Evolutionary conservation across 2,329 filamentous ascomycete genomes (phyloP).

Genomic region (Neofusicoccum kwambonambiense): DNA sequence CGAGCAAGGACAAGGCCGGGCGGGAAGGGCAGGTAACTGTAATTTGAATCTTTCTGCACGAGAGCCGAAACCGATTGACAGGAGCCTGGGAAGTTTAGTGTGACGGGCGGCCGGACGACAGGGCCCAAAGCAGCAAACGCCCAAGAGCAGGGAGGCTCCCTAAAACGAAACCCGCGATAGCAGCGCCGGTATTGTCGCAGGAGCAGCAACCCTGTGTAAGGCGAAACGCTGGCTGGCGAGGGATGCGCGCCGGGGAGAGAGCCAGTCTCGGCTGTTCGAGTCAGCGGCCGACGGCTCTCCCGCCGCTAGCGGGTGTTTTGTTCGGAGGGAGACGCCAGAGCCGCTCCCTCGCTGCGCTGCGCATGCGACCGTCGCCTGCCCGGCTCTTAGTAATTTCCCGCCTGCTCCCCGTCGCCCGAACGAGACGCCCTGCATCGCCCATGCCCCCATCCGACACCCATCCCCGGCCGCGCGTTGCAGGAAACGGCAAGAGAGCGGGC

Average conservation of each 20-base stretch:
- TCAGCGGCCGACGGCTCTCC: background rate
- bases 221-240: background rate
- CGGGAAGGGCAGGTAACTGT: no score
- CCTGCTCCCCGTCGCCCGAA: background rate
- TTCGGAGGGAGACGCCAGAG: background rate
- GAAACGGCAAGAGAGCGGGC: no score
- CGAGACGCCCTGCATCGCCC: background rate
- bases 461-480: no score
- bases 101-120: background rate
- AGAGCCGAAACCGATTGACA: background rate
- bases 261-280: no score
- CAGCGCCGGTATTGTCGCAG: background rate
- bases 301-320: conserved; percentile 12
- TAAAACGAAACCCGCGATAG: background rate
- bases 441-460: background rate
- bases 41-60: background rate
- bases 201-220: background rate
- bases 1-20: no score
- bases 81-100: background rate
- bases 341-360: background rate
- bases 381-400: no score
- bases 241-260: no score
- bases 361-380: no score
- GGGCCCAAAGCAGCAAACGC: background rate
- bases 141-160: background rate